Percentiles rank a stretch among this genome's conserved stretches.
phyloP scores from a whole-genome alignment of 495 filamentous ascomycete genomes.

The Choiromyces venosus region DNA sequence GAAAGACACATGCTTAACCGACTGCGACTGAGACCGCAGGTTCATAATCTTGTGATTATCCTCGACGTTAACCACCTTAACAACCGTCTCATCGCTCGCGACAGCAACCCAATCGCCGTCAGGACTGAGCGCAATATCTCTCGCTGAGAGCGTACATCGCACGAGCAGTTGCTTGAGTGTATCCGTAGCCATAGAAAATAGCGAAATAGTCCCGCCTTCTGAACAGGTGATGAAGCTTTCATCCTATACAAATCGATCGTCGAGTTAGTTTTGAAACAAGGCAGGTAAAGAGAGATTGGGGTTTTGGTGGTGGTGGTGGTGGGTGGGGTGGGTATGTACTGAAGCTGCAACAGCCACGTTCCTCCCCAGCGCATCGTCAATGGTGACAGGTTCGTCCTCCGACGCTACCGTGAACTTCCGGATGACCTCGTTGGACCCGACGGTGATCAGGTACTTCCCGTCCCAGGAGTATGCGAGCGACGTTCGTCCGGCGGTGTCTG shows the following conservation, averaged over 20 bases:
- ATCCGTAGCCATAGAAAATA: constrained; percentile 73
- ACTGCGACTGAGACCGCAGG: constrained; percentile 72
- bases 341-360: constrained; percentile 70
- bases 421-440: constrained; percentile 82
- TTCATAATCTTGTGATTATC: constrained; percentile 69
- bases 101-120: constrained; percentile 87
- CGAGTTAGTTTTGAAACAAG: constrained; percentile 4
- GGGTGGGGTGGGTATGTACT: constrained; percentile 42
- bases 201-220: constrained; percentile 88
- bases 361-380: constrained; percentile 80
- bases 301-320: no score
- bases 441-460: constrained; percentile 68
- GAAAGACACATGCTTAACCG: constrained; percentile 85
- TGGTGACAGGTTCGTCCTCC: constrained; percentile 81
- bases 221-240: constrained; percentile 79
- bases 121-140: constrained; percentile 76
- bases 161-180: constrained; percentile 72
- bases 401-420: constrained; percentile 84
- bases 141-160: constrained; percentile 72
- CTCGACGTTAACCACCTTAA: constrained; percentile 76
- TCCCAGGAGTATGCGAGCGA: constrained; percentile 64
- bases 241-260: constrained; percentile 49
- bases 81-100: constrained; percentile 90
- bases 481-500: constrained; percentile 65
- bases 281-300: constrained; percentile 10